Conservation (phyloP, 2,329 filamentous ascomycete species). For the Diaporthe sp. region DNA sequence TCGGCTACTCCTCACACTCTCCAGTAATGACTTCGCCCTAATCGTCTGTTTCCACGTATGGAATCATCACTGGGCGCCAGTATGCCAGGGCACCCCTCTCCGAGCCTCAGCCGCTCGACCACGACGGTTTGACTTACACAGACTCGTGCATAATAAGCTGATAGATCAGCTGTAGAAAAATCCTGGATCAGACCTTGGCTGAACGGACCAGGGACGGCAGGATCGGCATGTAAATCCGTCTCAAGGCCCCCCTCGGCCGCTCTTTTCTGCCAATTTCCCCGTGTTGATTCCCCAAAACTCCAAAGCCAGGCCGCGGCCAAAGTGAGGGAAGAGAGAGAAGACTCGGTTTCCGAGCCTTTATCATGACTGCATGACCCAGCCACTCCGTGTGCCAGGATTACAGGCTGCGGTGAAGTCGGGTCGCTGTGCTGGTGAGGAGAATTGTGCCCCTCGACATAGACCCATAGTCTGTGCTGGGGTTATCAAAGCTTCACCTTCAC, state of each 20-base stretch:
- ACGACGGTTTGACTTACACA: not conserved
- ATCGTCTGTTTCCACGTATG: not conserved
- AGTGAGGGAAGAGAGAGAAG: not conserved
- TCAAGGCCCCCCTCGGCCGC: constrained; percentile 25
- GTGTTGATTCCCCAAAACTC: not conserved
- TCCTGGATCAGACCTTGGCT: constrained; percentile 29
- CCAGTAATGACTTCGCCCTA: not conserved
- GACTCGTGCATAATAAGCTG: constrained; percentile 31
- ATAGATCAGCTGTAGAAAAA: constrained; percentile 25
- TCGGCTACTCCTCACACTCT: not conserved
- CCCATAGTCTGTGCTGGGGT: constrained; percentile 33
- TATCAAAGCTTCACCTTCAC: constrained; percentile 23
- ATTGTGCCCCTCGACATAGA: not conserved
- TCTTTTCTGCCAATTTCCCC: constrained; percentile 18
- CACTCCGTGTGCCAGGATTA: constrained; percentile 3
- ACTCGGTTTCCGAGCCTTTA: not conserved
- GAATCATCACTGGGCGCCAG: not conserved
- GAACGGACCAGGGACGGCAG: constrained; percentile 33
- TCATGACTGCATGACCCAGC: not conserved
- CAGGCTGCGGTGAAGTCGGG: constrained; percentile 7
- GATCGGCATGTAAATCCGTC: constrained; percentile 36
- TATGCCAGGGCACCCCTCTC: constrained; percentile 1
- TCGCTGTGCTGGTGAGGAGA: not conserved
- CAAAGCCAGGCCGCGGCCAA: not conserved
- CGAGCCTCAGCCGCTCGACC: not conserved